Conservation (phyloP, 257 asterid genomes). For the Jaltomata sinuosa region DNA sequence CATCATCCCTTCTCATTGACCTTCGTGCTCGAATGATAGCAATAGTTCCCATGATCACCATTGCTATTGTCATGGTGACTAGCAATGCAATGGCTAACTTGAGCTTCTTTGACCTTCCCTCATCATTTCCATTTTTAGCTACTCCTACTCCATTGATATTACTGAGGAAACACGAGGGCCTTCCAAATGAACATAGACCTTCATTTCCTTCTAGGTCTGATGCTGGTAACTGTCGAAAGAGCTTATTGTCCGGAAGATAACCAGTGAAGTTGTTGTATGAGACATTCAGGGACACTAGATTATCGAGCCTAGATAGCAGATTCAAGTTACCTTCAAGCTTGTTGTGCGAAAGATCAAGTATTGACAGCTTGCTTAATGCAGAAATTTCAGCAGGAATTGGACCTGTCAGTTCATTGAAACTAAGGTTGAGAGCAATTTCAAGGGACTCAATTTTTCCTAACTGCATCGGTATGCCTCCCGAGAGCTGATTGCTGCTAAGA, state of each 20-base stretch:
- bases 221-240: conserved; percentile 27
- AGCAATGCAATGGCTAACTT: conserved; percentile 34
- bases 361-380: conserved; percentile 26
- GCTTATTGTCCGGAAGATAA: conserved; percentile 34
- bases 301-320: conserved; percentile 21
- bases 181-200: conserved; percentile 23
- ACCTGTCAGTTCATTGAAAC: conserved; percentile 28
- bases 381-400: conserved; percentile 32
- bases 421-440: conserved; percentile 34
- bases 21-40: conserved; percentile 30
- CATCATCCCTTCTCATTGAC: conserved; percentile 22
- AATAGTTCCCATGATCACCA: conserved; percentile 30
- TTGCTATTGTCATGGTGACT: conserved; percentile 22
- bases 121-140: conserved; percentile 7
- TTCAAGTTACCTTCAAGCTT: conserved; percentile 25
- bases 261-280: conserved; percentile 35
- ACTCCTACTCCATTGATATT: not conserved
- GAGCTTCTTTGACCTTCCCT: conserved; percentile 18
- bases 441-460: conserved; percentile 33
- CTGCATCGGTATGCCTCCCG: conserved; percentile 25
- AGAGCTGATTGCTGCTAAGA: conserved; percentile 31
- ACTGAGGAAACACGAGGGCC: conserved; percentile 19
- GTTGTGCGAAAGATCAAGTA: conserved; percentile 32
- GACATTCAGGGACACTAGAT: conserved; percentile 26
- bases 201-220: conserved; percentile 29